A percentile compares a stretch with the other conserved stretches of the same genome.
Conservation (phyloP, 805 yeast species). For the Lipomyces sp. region DNA sequence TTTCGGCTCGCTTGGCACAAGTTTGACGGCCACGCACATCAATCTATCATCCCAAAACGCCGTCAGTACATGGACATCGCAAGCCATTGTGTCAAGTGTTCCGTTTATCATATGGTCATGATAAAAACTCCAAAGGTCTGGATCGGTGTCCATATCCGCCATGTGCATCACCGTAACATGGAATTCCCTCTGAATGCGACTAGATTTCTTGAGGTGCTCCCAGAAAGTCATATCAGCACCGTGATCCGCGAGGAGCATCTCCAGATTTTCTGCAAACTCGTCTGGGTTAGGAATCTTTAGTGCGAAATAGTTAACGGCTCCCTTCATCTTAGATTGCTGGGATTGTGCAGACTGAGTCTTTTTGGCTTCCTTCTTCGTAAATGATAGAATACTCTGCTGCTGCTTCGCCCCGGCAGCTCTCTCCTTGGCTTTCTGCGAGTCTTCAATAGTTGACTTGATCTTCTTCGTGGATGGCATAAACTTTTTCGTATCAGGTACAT, state of each 20-base stretch:
- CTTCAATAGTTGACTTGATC: constrained; percentile 47
- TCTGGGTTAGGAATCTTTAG: constrained; percentile 18
- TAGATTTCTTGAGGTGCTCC: constrained; percentile 32
- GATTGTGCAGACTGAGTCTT: neutral
- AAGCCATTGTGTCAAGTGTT: constrained; percentile 6
- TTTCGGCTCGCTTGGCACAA: constrained; percentile 56
- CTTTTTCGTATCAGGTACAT: constrained; percentile 54
- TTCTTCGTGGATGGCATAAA: constrained; percentile 1
- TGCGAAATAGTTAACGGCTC: constrained; percentile 21
- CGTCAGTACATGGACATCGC: constrained; percentile 12
- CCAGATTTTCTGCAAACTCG: constrained; percentile 12
- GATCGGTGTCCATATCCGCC: constrained; percentile 16
- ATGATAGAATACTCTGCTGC: constrained; percentile 24
- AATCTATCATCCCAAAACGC: constrained; percentile 23
- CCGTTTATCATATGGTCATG: constrained; percentile 3
- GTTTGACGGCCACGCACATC: constrained; percentile 49
- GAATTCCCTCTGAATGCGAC: constrained; percentile 57
- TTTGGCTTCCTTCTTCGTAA: constrained; percentile 5
- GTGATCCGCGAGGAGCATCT: constrained; percentile 28
- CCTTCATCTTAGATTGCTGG: neutral
- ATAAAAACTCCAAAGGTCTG: constrained; percentile 34
- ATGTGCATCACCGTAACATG: constrained; percentile 72
- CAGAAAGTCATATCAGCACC: constrained; percentile 27
- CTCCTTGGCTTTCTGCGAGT: constrained; percentile 43
- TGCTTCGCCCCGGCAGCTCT: constrained; percentile 15